Evolutionary conservation across 164 flowering plant species (phyloP), one percentile per base, ranked within the genome.

Genomic region (Aristolochia californica): DNA sequence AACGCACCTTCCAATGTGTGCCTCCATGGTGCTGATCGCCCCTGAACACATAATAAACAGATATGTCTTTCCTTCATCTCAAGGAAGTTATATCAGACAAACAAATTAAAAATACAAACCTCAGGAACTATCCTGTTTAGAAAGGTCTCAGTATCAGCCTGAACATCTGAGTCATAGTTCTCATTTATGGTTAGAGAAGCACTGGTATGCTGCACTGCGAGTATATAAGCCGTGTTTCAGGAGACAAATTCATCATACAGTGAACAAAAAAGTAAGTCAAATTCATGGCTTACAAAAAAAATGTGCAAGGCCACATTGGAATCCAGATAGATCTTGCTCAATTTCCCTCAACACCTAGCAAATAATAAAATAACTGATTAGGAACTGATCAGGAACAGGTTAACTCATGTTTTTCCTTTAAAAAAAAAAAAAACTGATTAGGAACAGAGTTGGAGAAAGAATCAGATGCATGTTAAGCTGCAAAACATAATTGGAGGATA

Each of bases 161-260:
- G 75, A 63, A 93, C 99, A 80, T 93, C 99, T 0, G 95, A 68
- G 75, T 93, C 99, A 59, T 89, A 93, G 48, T 93, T 93, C 76
- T 93, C 99, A 57, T 93, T 93, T 71, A 93, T 78, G 21, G 99
- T 93, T 63, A 93, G 74, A 26, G 99, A 93, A 44, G 99, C 99
- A 78, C 99, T 93, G 4, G 99, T 93, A 65, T 93, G 99, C 56
- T 89, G 98, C 74, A 93, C 98, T 91, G 83, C n/a, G 23, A 55
- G 15, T 34, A 54, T 21, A 63, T 5, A 56, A 44, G 21, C 11
- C 23, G 11, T 17, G 16, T 40, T 43, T 48, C 21, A 54, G 25
- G 8, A 22, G n/a, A 27, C n/a, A 26, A 27, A 27, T 54, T 16
- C 28, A 15, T 18, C 9, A 28, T 11, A 27, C 21, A 54, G 10